Evolutionary conservation across 169 alveolate genomes (phyloP).

Genomic region (Fabrea salina): DNA sequence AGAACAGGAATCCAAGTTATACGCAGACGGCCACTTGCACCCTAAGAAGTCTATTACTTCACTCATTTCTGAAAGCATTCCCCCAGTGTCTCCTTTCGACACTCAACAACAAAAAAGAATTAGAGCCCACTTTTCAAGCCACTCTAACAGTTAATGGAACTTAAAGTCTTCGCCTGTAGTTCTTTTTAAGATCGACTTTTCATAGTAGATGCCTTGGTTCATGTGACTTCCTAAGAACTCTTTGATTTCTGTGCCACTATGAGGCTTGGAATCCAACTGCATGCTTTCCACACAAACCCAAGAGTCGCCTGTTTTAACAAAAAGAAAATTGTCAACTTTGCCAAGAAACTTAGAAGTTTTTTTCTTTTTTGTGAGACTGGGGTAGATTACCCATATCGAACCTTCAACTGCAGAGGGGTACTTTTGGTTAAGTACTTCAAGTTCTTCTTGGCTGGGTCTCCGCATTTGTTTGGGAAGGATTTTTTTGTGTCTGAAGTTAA

Average conservation of each 20-base stretch:
- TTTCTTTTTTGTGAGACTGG: not conserved
- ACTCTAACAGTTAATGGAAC: not conserved
- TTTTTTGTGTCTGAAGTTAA: not conserved
- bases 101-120: not conserved
- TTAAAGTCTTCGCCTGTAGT: not conserved
- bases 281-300: not conserved
- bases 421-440: not conserved
- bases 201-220: not conserved
- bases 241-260: not conserved
- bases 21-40: slow-evolving; percentile 8
- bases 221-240: not conserved
- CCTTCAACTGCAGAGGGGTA: slow-evolving; percentile 27
- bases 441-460: not conserved
- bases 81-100: not conserved
- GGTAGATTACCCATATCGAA: slow-evolving; percentile 10
- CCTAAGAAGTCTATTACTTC: slow-evolving; percentile 8
- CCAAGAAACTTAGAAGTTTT: not conserved
- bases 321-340: not conserved
- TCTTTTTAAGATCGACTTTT: not conserved
- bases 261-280: not conserved
- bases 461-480: not conserved
- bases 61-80: not conserved
- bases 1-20: slow-evolving; percentile 11
- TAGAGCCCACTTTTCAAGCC: too few species aligned
- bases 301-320: not conserved